Evolutionary conservation across 2,329 filamentous ascomycete species (phyloP).

Genomic region (Ophiostoma novo-ulmi): DNA sequence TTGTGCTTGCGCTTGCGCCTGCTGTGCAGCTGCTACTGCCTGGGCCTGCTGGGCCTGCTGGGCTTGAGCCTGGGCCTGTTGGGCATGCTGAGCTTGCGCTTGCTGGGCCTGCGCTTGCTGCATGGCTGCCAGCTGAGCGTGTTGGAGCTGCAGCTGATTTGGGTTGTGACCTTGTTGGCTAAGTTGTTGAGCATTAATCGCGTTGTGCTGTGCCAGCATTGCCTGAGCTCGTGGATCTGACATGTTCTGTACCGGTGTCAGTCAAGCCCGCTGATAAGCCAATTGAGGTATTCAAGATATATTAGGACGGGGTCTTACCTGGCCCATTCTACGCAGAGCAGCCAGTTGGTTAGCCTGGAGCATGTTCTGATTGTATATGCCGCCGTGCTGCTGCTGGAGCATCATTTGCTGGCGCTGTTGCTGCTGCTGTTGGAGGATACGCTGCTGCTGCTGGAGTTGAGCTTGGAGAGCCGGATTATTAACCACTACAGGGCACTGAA

Average conservation of each 20-base stretch:
- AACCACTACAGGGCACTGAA: constrained; percentile 19
- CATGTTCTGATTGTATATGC: constrained; percentile 50
- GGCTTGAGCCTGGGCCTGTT: constrained; percentile 42
- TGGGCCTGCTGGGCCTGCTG: constrained; percentile 32
- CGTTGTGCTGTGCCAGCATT: constrained; percentile 46
- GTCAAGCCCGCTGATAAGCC: not conserved
- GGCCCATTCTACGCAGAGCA: constrained; percentile 38
- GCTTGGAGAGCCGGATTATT: constrained; percentile 36
- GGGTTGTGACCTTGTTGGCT: constrained; percentile 35
- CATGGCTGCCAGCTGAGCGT: constrained; percentile 30
- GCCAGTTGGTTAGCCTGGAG: constrained; percentile 40
- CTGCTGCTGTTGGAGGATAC: constrained; percentile 51
- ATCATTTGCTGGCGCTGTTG: constrained; percentile 48
- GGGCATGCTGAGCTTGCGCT: constrained; percentile 29
- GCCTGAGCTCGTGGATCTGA: constrained; percentile 32
- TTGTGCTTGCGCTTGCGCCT: constrained; percentile 35
- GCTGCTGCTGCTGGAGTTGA: constrained; percentile 50
- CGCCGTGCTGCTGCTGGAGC: constrained; percentile 45
- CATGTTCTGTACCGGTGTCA: not conserved
- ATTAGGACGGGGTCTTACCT: not conserved
- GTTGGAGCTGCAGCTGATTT: constrained; percentile 33
- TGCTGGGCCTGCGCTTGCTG: constrained; percentile 37
- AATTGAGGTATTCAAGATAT: not conserved
- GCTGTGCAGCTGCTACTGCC: constrained; percentile 17
- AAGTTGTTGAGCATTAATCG: constrained; percentile 41